Percentiles rank a stretch among this genome's conserved stretches.
These are phyloP conservation scores for Centella asiatica DNA, from an alignment of 129 eudicot genomes.

Conservation along the genomic window DNA sequence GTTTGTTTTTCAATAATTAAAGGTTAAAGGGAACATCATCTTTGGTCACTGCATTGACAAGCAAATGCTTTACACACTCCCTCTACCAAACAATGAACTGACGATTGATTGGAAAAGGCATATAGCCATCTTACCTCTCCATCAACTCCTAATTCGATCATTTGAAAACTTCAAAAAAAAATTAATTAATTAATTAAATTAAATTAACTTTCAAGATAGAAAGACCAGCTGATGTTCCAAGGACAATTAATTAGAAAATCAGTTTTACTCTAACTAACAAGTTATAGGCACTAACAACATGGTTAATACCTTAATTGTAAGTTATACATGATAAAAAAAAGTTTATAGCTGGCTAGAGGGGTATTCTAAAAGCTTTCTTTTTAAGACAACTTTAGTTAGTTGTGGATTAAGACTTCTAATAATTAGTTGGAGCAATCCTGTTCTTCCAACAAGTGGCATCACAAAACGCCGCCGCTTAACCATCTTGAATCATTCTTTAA, in stretches of 20 bases:
- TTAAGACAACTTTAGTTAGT: neutral
- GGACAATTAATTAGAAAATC: neutral
- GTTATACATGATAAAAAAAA: neutral
- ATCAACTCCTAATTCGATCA: too few relatives aligned
- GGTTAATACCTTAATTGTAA: too few relatives aligned
- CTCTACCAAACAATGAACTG: neutral
- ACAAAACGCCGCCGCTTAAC: neutral
- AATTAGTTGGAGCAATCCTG: neutral
- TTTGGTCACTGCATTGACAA: neutral
- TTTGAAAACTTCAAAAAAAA: too few relatives aligned
- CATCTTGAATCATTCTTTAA: neutral
- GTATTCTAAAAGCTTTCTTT: neutral
- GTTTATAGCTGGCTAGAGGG: neutral
- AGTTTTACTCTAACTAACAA: too few relatives aligned
- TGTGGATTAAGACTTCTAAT: neutral
- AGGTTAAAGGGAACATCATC: neutral
- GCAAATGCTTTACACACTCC: neutral
- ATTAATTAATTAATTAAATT: too few relatives aligned
- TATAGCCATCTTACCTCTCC: neutral
- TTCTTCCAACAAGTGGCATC: neutral
- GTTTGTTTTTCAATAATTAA: neutral
- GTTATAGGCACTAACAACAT: too few relatives aligned
- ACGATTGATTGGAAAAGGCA: neutral
- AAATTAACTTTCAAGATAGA: too few relatives aligned
- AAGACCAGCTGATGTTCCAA: neutral